A percentile compares a stretch with the other conserved stretches of the same genome.
These are phyloP conservation scores for Diplogelasinospora grovesii DNA, from an alignment of 495 filamentous ascomycete genomes.

Conservation along the genomic window DNA sequence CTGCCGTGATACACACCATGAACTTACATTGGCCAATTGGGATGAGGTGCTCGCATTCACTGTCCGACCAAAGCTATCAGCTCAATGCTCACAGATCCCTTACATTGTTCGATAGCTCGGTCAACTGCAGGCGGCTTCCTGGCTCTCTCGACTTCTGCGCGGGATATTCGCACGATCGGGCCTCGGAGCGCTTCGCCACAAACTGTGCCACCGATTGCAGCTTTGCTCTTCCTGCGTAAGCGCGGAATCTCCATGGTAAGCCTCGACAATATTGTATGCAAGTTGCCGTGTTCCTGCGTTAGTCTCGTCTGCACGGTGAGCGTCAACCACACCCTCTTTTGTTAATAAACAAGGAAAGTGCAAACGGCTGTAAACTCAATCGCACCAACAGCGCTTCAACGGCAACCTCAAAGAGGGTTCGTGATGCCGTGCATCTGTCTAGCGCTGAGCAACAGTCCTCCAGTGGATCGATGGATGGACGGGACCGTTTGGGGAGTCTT, in stretches of 20 bases:
- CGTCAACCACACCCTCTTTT: neutral
- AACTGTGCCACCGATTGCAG: slow-evolving; percentile 15
- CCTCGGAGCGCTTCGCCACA: slow-evolving; percentile 14
- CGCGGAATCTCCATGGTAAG: slow-evolving; percentile 10
- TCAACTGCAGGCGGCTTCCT: no score
- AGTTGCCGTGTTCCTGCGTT: slow-evolving; percentile 18
- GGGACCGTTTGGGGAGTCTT: neutral
- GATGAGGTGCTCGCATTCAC: neutral
- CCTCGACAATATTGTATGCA: slow-evolving; percentile 10
- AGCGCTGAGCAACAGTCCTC: neutral
- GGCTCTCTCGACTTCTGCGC: no score
- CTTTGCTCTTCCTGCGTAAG: slow-evolving; percentile 18
- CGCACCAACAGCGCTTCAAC: neutral
- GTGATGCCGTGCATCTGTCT: neutral
- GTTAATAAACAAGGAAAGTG: no score
- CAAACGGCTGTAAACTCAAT: slow-evolving; percentile 1
- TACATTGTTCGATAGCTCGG: no score
- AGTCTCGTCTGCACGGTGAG: neutral
- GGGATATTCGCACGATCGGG: no score
- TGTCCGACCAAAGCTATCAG: neutral
- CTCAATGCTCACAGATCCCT: neutral
- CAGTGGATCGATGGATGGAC: neutral
- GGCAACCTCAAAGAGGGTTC: no score
- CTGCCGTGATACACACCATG: neutral
- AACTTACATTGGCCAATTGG: neutral